Base-by-base conservation (phyloP, 257 asterid species). In the Buddleja alternifolia region DNA sequence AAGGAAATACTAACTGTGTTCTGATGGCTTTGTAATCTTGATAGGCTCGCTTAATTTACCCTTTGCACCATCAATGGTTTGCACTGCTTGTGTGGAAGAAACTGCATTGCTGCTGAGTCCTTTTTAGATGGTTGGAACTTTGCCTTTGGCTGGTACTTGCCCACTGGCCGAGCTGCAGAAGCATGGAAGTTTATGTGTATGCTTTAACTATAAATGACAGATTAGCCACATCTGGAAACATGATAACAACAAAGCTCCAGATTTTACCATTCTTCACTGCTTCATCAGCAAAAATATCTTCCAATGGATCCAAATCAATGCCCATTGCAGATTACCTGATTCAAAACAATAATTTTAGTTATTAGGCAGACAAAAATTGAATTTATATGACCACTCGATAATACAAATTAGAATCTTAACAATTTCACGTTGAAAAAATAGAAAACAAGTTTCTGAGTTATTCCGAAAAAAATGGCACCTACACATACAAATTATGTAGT, bases 111-210 rank as follows among this genome's bases (percentile, higher is more conserved):
- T 24, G 73, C 64, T 5, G 81, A 45, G 40, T 24, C 82, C 76
- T 72, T 91, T 57, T 40, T 85, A 6, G 59, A 53, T 0, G 75
- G 83, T 40, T 76, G 77, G 47, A 73, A 64, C 71, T 86, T 91
- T 1, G 80, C 70, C 73, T 82, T 91, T 25, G 97, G 97, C 72
- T 78, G 87, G 80, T 85, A 88, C 73, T 80, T 86, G 52, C 87
- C 80, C 3, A 70, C 82, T 36, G 76, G 79, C 77, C 85, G 75
- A 40, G 76, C 95, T 86, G 90, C 66, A 64, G 39, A 42, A 48
- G 67, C 36, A 71, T 51, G 12, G 21, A 60, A 73, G 58, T 39
- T 39, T 40, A 23, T 4, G 21, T 19, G 1, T 7, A 45, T 25
- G 10, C 36, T 15, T 15, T 16, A 34, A 37, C 12, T 41, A 34